Conservation (phyloP, 1,139 yeast species). For the Schwanniomyces etchellsii region DNA sequence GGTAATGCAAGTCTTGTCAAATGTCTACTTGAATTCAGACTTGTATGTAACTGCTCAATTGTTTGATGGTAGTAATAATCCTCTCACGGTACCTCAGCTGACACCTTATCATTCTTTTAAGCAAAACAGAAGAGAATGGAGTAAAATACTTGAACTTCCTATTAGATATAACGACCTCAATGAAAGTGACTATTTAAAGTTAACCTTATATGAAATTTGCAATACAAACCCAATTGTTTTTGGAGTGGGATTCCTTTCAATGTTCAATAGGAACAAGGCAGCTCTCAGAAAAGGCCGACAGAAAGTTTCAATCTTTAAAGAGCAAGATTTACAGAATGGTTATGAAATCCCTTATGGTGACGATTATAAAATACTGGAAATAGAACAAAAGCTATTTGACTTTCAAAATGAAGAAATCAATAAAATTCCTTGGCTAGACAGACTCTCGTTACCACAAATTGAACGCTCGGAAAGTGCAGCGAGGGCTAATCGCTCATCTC, state of each 20-base stretch:
- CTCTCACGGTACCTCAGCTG: slow-evolving; percentile 61
- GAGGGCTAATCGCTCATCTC: neutral
- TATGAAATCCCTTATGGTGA: slow-evolving; percentile 17
- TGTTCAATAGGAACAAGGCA: slow-evolving; percentile 45
- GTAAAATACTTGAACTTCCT: slow-evolving; percentile 65
- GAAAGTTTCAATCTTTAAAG: slow-evolving; percentile 23
- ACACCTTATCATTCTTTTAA: slow-evolving; percentile 62
- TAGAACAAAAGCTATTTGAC: slow-evolving; percentile 40
- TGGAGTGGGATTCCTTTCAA: slow-evolving; percentile 54
- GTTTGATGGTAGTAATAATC: slow-evolving; percentile 51
- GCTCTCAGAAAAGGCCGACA: slow-evolving; percentile 34
- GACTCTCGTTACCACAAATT: slow-evolving; percentile 54
- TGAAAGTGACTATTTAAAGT: slow-evolving; percentile 50
- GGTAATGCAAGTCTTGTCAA: slow-evolving; percentile 44
- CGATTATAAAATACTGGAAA: no score
- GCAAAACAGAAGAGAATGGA: slow-evolving; percentile 36
- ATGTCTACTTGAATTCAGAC: slow-evolving; percentile 50
- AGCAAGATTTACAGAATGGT: slow-evolving; percentile 1
- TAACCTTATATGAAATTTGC: slow-evolving; percentile 63
- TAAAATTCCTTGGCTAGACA: slow-evolving; percentile 72
- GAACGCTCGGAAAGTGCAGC: slow-evolving; percentile 17
- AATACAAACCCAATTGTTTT: slow-evolving; percentile 45
- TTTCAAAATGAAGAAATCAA: slow-evolving; percentile 67
- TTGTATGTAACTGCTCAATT: slow-evolving; percentile 59
- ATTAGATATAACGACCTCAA: slow-evolving; percentile 66